These are phyloP conservation scores for Primulina eburnea DNA, from an alignment of 257 asterid species.

Conservation along the genomic window DNA sequence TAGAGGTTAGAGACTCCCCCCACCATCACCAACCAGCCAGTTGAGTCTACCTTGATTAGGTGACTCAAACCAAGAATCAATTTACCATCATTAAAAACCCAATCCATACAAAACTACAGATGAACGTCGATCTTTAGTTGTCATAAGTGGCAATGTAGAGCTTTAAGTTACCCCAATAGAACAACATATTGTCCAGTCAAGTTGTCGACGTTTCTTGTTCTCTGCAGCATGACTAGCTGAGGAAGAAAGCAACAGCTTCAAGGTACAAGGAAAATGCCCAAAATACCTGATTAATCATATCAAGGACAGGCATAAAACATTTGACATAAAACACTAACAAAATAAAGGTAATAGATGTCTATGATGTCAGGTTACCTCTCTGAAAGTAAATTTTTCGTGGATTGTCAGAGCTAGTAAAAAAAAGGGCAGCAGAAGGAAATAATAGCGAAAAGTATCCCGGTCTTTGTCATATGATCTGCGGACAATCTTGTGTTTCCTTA, in stretches of 20 bases:
- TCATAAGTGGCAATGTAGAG: background rate
- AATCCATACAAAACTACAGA: background rate
- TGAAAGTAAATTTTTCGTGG: conserved; percentile 63
- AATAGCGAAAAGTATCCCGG: conserved; percentile 86
- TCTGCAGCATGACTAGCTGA: conserved; percentile 78
- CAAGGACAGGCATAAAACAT: background rate
- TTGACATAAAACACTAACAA: background rate
- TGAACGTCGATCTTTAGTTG: background rate
- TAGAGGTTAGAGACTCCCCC: background rate
- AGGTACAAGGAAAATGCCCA: conserved; percentile 79
- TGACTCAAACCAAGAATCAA: background rate
- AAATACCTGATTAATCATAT: conserved; percentile 43
- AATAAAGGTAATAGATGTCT: background rate
- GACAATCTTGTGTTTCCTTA: conserved; percentile 74
- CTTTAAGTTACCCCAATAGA: conserved; percentile 60
- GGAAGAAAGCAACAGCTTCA: conserved; percentile 92
- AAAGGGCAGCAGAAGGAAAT: conserved; percentile 61
- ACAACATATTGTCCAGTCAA: conserved; percentile 87
- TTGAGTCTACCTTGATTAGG: background rate
- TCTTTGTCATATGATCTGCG: conserved; percentile 85
- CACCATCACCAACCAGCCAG: background rate
- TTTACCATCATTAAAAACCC: conserved; percentile 2
- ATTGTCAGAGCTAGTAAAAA: conserved; percentile 61
- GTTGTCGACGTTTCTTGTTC: conserved; percentile 84
- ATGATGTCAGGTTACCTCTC: conserved; percentile 50